phyloP scores from a whole-genome alignment of 1,284 basidiomycete genomes.

The Kwoniella shivajii region DNA sequence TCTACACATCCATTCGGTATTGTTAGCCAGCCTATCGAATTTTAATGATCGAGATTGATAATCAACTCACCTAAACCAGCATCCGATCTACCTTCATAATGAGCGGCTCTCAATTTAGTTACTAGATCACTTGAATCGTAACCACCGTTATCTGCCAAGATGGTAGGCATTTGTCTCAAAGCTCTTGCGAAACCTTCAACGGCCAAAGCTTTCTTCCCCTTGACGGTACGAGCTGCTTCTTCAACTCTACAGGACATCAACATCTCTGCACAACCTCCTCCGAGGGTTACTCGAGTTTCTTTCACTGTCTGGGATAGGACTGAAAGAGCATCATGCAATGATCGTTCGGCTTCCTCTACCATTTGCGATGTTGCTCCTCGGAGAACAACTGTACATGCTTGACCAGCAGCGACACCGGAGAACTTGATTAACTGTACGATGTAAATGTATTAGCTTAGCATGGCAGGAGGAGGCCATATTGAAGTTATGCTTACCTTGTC shows the following conservation, averaged over 20 bases:
- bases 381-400: slow-evolving; percentile 98
- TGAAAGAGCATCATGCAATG: slow-evolving; percentile 94
- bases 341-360: slow-evolving; percentile 98
- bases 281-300: slow-evolving; percentile 90
- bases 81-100: slow-evolving; percentile 83
- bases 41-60: not conserved
- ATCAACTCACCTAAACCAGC: slow-evolving; percentile 74
- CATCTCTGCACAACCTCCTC: slow-evolving; percentile 98
- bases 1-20: too few species aligned
- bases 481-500: slow-evolving; percentile 93
- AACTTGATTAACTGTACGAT: slow-evolving; percentile 87
- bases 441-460: not conserved
- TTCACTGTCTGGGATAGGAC: slow-evolving; percentile 97
- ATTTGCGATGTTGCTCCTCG: slow-evolving; percentile 97
- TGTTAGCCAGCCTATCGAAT: too few species aligned
- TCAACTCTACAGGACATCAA: slow-evolving; percentile 94
- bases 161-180: slow-evolving; percentile 90
- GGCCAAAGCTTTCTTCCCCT: slow-evolving; percentile 95
- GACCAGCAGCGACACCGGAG: slow-evolving; percentile 94
- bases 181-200: slow-evolving; percentile 89
- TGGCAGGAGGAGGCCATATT: not conserved
- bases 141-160: slow-evolving; percentile 96
- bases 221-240: slow-evolving; percentile 77
- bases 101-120: slow-evolving; percentile 83
- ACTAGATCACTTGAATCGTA: slow-evolving; percentile 97